Base-by-base conservation (phyloP, 345 rosid species). In the Zanthoxylum bungeanum region DNA sequence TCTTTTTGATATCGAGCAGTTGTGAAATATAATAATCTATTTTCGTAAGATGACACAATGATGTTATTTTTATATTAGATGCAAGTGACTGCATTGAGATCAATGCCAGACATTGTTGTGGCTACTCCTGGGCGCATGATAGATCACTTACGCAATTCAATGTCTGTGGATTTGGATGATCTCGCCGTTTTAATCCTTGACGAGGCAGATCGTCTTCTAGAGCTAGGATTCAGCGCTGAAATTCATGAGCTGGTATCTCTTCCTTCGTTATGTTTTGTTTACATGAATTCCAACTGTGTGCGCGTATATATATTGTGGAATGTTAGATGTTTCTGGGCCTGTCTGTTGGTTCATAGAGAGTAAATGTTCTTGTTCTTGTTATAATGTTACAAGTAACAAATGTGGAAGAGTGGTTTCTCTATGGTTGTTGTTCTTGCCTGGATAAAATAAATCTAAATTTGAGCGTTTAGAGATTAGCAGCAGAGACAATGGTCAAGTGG, bases 81-180 rank as follows among this genome's bases (percentile, higher is more conserved):
- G 64, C 99, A 95, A 91, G 96, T 87, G 81, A 80, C 89, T 63
- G 91, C 93, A 65, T 81, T 95, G 80, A 91, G 99, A 77, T 83
- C 95, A 21, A 85, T 87, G 90, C 98, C 99, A 52, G 99, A 95
- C 76, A 89, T 95, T 84, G 96, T 95, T 73, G 98, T 95, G 72
- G 99, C 99, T 17, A 90, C 98, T 72, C 98, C 98, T 66, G 98
- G 99, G 34, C 91, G 99, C 60, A 87, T 95, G 92, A 92, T 95
- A 71, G 99, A 95, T 80, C 99, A 95, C 82, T 84, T 95, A 75
- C 90, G 97, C 69, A 95, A 95, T 84, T 85, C 99, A 40, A 89
- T 88, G 93, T 95, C 97, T 5, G 96, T 95, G 50, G 90, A 87
- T 77, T 83, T 95, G 81, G 97, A 92, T 53, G 97, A 92, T 81